Conservation (phyloP, 331 rosid species). For the Rosa hybrid region DNA sequence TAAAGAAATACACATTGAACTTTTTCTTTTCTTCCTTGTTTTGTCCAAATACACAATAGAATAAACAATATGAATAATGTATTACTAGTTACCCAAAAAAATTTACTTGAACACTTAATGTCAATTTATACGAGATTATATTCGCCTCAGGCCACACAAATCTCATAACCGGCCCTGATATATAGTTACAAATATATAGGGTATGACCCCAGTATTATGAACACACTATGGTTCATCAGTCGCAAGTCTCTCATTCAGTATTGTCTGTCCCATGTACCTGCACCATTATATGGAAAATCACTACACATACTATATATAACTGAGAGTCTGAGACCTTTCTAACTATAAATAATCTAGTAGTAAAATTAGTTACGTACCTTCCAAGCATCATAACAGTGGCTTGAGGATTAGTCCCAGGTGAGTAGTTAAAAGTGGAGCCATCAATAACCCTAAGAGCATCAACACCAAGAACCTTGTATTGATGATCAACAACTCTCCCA, state of each 20-base stretch:
- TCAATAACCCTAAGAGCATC: slow-evolving; percentile 71
- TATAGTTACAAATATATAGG: background rate
- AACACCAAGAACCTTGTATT: slow-evolving; percentile 66
- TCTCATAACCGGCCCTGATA: no score
- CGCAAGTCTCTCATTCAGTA: slow-evolving; percentile 48
- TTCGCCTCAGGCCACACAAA: no score
- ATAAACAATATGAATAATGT: no score
- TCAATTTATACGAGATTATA: no score
- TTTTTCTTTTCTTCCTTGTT: no score
- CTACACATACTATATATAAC: no score
- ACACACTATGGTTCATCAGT: slow-evolving; percentile 9
- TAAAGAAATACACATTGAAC: no score
- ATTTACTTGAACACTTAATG: no score
- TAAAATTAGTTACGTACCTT: slow-evolving; percentile 40
- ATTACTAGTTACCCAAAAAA: no score
- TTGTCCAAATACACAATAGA: no score
- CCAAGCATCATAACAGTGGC: slow-evolving; percentile 94
- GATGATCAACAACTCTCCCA: slow-evolving; percentile 61
- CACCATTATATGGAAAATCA: background rate
- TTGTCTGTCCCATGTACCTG: slow-evolving; percentile 65
- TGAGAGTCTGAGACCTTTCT: background rate
- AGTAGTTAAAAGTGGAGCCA: slow-evolving; percentile 75
- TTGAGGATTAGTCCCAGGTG: slow-evolving; percentile 93
- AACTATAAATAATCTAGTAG: no score
- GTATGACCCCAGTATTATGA: no score